Percentiles rank a stretch among this genome's conserved stretches.
phyloP scores from a whole-genome alignment of 2,329 filamentous ascomycete genomes.

The Proliferodiscus dingleyae region DNA sequence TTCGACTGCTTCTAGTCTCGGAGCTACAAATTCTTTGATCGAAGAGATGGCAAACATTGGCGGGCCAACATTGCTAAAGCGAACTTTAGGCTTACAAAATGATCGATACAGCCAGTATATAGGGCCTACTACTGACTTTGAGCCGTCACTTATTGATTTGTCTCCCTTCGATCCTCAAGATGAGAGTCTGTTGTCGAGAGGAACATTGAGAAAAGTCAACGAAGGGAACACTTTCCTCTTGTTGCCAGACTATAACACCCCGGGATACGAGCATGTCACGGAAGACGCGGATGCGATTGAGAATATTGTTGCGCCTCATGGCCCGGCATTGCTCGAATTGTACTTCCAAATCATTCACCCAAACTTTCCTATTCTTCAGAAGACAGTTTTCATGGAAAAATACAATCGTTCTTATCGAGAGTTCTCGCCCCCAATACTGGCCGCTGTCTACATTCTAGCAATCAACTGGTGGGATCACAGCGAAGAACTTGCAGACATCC shows the following conservation, averaged over 20 bases:
- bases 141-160: slow-evolving; percentile 76
- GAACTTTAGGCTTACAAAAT: slow-evolving; percentile 69
- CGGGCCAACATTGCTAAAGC: slow-evolving; percentile 60
- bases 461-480: slow-evolving; percentile 84
- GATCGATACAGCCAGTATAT: slow-evolving; percentile 81
- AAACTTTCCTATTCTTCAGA: slow-evolving; percentile 77
- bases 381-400: slow-evolving; percentile 73
- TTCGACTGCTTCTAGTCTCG: slow-evolving; percentile 56
- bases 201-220: slow-evolving; percentile 69
- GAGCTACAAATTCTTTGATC: slow-evolving; percentile 57
- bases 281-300: slow-evolving; percentile 71
- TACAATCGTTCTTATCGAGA: slow-evolving; percentile 68
- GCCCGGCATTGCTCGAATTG: slow-evolving; percentile 70
- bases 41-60: slow-evolving; percentile 69
- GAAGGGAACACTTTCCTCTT: slow-evolving; percentile 75
- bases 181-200: slow-evolving; percentile 68
- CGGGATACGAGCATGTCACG: slow-evolving; percentile 64
- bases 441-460: slow-evolving; percentile 78
- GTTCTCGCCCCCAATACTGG: slow-evolving; percentile 71
- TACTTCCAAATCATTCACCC: slow-evolving; percentile 81
- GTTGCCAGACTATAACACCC: slow-evolving; percentile 68
- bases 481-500: slow-evolving; percentile 56
- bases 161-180: slow-evolving; percentile 77
- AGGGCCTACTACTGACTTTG: slow-evolving; percentile 76
- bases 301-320: slow-evolving; percentile 68